Evolutionary conservation across 140 eudicot species (phyloP), one percentile per base, ranked within the genome.

Genomic region (Oenanthe javanica): DNA sequence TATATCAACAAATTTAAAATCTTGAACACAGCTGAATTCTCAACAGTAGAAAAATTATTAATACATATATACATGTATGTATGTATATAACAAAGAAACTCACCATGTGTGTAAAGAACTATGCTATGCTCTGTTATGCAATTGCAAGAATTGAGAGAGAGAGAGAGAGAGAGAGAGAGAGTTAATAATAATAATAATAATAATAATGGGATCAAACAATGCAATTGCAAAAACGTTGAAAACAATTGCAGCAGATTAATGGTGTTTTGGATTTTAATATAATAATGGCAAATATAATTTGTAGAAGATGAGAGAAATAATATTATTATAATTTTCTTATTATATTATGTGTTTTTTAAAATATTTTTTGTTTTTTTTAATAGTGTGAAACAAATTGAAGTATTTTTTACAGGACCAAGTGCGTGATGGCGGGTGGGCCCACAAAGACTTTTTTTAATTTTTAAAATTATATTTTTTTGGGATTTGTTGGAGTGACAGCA

Each of bases 271-370:
- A 63, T 63, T 63, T 23, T 83, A 36, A 36, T 36, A 76, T 42
- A 79, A 72, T 61, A 82, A 84, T 85, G 84, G 87, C 86, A 81
- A 87, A 86, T 81, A 19, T 73, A n/a, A 46, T 90, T 87, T 87
- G 91, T 87, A 84, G 87, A 83, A 75, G 79, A 75, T 31, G 36
- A 49, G 79, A 21, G 18, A 42, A 47, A 59, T 4, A 75, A 75
- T 23, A 25, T 50, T 23, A 25, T 50, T 15, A 49, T 23, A 11
- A 49, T 31, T 25, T 14, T 23, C 2, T 50, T 75, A 49, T 5
- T 75, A 4, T 13, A 75, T 12, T 2, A 4, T 4, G 19, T 73
- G 10, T 19, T 18, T 5, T 18, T 5, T 5, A 0, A 9, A 38
- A n/a, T 23, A 21, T 21, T 63, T 61, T 8, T n/a, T 9, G 23